Conservation (phyloP, 1,284 basidiomycete genomes). For the Melampsora larici-populina region DNA sequence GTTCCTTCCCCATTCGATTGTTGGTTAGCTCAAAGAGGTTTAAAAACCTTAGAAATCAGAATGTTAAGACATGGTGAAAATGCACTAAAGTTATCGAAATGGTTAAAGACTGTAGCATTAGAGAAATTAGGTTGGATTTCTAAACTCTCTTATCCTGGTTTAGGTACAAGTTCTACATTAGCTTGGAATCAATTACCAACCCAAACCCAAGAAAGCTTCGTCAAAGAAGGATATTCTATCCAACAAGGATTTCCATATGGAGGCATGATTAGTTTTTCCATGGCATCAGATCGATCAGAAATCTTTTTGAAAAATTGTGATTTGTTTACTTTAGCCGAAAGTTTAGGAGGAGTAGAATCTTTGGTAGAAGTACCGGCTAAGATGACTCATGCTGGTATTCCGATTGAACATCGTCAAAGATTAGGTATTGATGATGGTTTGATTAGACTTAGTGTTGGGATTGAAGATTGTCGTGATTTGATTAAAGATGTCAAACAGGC, state of each 20-base stretch:
- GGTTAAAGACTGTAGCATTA: slow-evolving; percentile 59
- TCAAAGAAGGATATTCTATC: slow-evolving; percentile 64
- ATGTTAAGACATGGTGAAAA: slow-evolving; percentile 83
- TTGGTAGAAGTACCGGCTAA: slow-evolving; percentile 70
- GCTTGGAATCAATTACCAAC: slow-evolving; percentile 64
- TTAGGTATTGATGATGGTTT: slow-evolving; percentile 79
- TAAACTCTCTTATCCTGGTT: slow-evolving; percentile 81
- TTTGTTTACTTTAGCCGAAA: slow-evolving; percentile 82
- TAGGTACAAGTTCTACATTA: slow-evolving; percentile 64
- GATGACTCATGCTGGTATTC: slow-evolving; percentile 60
- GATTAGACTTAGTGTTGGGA: slow-evolving; percentile 77
- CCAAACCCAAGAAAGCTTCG: slow-evolving; percentile 43
- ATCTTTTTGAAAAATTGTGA: slow-evolving; percentile 67
- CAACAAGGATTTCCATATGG: slow-evolving; percentile 72
- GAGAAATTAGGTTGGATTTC: slow-evolving; percentile 60
- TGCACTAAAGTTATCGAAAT: slow-evolving; percentile 71
- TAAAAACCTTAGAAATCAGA: slow-evolving; percentile 78
- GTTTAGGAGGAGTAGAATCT: slow-evolving; percentile 85
- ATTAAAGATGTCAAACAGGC: slow-evolving; percentile 71
- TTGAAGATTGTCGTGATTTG: slow-evolving; percentile 82
- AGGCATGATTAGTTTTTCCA: slow-evolving; percentile 61
- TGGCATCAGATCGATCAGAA: slow-evolving; percentile 58
- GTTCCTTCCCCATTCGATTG: slow-evolving; percentile 71
- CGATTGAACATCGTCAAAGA: slow-evolving; percentile 64
- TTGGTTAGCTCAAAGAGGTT: slow-evolving; percentile 85